Evolutionary conservation across 192 early-diverging fungal species (phyloP).

Genomic region (Mycoemilia scoparia): DNA sequence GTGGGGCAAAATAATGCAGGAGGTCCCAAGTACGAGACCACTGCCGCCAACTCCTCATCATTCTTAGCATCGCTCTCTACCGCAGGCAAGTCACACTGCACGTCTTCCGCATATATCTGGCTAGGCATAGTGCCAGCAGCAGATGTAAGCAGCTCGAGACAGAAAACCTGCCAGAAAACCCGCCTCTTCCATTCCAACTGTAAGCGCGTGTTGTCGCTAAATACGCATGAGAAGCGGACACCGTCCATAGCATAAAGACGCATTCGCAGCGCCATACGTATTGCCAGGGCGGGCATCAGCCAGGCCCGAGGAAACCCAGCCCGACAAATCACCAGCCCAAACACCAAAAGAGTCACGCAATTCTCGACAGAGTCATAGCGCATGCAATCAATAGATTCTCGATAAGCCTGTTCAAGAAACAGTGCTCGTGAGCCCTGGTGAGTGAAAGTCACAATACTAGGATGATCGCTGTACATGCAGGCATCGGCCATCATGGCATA

Average conservation of each 20-base stretch:
- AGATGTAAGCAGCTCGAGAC: slow-evolving; percentile 13
- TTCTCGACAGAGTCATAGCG: slow-evolving; percentile 26
- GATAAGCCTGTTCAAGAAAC: slow-evolving; percentile 26
- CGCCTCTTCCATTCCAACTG: slow-evolving; percentile 25
- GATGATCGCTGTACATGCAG: slow-evolving; percentile 11
- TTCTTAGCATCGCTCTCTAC: neutral
- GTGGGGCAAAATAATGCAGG: slow-evolving; percentile 18
- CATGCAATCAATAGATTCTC: slow-evolving; percentile 17
- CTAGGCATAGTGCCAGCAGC: slow-evolving; percentile 20
- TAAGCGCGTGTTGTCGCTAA: slow-evolving; percentile 9
- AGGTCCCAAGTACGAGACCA: slow-evolving; percentile 9
- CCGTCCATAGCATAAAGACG: slow-evolving; percentile 24
- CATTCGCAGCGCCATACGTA: slow-evolving; percentile 27
- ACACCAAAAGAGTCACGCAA: slow-evolving; percentile 20
- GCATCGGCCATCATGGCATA: slow-evolving; percentile 24
- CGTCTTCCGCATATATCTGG: slow-evolving; percentile 7
- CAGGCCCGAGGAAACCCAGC: slow-evolving; percentile 24
- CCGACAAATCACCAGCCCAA: slow-evolving; percentile 17
- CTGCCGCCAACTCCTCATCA: neutral
- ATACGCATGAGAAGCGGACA: slow-evolving; percentile 11
- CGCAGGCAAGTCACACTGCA: slow-evolving; percentile 16
- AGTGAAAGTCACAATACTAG: slow-evolving; percentile 3
- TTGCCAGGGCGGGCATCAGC: slow-evolving; percentile 27
- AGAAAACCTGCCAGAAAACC: slow-evolving; percentile 29
- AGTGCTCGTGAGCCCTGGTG: slow-evolving; percentile 6